Conservation (phyloP, 1,284 basidiomycete genomes). For the Marasmius sp. region DNA sequence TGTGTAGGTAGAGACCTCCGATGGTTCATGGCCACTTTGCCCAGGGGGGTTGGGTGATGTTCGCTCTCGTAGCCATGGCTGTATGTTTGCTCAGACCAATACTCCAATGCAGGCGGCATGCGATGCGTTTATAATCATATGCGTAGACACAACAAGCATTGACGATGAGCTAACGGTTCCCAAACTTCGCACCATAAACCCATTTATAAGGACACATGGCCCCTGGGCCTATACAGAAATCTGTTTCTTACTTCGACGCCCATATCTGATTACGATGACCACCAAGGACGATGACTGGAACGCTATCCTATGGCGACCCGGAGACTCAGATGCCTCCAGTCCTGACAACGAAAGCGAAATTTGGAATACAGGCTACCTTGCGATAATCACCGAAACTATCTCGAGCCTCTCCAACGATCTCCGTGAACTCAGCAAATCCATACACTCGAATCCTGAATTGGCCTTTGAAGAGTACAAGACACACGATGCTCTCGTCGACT, state of each 20-base stretch:
- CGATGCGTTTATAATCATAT: too few relatives aligned
- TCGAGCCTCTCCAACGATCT: slow-evolving; percentile 54
- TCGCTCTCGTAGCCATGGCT: too few relatives aligned
- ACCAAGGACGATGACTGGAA: neutral
- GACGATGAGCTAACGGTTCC: too few relatives aligned
- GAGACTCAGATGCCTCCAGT: neutral
- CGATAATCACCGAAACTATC: slow-evolving; percentile 58
- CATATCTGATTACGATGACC: neutral
- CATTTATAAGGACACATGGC: neutral
- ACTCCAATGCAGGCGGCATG: too few relatives aligned
- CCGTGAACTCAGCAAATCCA: slow-evolving; percentile 62
- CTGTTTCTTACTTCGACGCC: neutral
- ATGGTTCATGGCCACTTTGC: too few relatives aligned
- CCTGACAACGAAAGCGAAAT: neutral
- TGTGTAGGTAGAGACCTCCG: too few relatives aligned
- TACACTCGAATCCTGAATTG: slow-evolving; percentile 69
- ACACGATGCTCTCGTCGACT: slow-evolving; percentile 54
- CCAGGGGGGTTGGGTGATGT: too few relatives aligned
- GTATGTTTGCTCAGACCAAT: too few relatives aligned
- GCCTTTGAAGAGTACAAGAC: slow-evolving; percentile 54
- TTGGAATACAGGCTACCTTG: slow-evolving; percentile 7
- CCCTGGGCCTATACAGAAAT: neutral
- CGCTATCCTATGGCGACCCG: neutral
- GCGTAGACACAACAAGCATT: too few relatives aligned
- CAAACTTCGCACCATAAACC: too few relatives aligned